A percentile compares a stretch with the other conserved stretches of the same genome.
These are phyloP conservation scores for Chlorella ohadii DNA, from an alignment of 139 green algal species.

Conservation along the genomic window DNA sequence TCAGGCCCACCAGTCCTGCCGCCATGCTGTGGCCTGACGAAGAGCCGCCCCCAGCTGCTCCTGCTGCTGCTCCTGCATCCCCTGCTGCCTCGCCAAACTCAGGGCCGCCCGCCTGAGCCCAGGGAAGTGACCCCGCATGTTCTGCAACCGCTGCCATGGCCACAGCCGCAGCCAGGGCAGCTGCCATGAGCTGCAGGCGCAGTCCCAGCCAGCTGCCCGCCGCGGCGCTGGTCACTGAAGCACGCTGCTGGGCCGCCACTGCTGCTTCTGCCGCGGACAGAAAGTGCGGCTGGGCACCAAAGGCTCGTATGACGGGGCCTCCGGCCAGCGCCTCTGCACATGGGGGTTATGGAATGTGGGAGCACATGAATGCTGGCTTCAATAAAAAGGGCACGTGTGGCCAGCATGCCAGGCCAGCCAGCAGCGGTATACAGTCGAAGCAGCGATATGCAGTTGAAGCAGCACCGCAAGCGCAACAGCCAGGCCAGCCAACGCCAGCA, in stretches of 20 bases:
- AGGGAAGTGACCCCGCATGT: conserved; percentile 29
- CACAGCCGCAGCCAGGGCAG: conserved; percentile 67
- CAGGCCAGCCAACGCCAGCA: too few relatives aligned
- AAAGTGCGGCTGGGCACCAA: conserved; percentile 59
- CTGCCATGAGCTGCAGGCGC: conserved; percentile 85
- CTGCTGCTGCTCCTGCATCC: neutral
- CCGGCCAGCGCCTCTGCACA: conserved; percentile 50
- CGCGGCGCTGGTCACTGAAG: conserved; percentile 43
- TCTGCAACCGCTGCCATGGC: conserved; percentile 52
- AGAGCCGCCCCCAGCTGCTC: neutral
- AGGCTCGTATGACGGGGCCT: conserved; percentile 61
- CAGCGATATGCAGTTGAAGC: too few relatives aligned
- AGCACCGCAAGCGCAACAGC: too few relatives aligned
- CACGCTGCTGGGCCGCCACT: conserved; percentile 57
- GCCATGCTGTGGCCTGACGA: neutral
- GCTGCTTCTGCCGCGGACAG: conserved; percentile 18
- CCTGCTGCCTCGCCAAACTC: neutral
- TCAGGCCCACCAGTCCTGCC: conserved; percentile 72
- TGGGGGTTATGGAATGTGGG: too few relatives aligned
- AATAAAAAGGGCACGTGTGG: too few relatives aligned
- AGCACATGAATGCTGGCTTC: too few relatives aligned
- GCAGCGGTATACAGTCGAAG: too few relatives aligned
- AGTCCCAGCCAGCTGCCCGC: conserved; percentile 75
- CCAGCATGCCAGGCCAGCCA: too few relatives aligned
- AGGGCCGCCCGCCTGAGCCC: conserved; percentile 43